These are phyloP conservation scores for Rhizopogon vinicolor DNA, from an alignment of 768 basidiomycete genomes.

Conservation along the genomic window DNA sequence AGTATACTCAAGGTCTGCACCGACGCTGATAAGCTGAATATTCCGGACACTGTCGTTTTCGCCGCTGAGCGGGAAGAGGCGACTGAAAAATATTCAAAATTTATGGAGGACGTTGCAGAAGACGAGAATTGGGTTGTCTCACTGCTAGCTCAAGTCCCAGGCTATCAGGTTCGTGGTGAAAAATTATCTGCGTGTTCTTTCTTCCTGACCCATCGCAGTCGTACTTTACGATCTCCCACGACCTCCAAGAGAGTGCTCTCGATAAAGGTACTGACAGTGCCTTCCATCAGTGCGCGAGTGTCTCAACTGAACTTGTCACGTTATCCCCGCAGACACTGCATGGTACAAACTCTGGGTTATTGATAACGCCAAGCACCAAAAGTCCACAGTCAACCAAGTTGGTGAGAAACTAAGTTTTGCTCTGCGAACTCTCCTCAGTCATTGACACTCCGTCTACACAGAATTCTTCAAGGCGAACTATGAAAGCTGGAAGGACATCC, in stretches of 20 bases:
- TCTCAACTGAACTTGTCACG: background rate
- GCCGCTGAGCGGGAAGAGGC: conserved; percentile 1
- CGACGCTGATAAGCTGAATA: conserved; percentile 2
- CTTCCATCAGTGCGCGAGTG: background rate
- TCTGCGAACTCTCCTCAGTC: background rate
- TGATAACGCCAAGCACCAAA: background rate
- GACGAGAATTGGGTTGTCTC: conserved; percentile 5
- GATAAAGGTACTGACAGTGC: background rate
- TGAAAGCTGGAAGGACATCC: background rate
- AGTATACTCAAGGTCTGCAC: conserved; percentile 3
- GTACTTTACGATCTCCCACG: background rate
- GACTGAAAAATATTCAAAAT: conserved; percentile 4
- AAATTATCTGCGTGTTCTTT: background rate
- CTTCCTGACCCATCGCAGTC: background rate
- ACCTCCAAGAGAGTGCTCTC: background rate
- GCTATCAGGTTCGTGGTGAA: conserved; percentile 7
- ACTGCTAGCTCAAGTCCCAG: conserved; percentile 9
- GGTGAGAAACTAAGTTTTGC: background rate
- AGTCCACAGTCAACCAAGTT: background rate
- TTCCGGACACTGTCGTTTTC: conserved; percentile 3
- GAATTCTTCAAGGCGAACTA: background rate
- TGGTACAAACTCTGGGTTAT: background rate
- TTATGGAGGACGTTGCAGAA: conserved; percentile 4
- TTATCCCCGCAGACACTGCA: background rate
- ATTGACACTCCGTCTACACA: background rate